Evolutionary conservation across 768 basidiomycete genomes (phyloP).

Genomic region (Dioszegia aurantiaca): DNA sequence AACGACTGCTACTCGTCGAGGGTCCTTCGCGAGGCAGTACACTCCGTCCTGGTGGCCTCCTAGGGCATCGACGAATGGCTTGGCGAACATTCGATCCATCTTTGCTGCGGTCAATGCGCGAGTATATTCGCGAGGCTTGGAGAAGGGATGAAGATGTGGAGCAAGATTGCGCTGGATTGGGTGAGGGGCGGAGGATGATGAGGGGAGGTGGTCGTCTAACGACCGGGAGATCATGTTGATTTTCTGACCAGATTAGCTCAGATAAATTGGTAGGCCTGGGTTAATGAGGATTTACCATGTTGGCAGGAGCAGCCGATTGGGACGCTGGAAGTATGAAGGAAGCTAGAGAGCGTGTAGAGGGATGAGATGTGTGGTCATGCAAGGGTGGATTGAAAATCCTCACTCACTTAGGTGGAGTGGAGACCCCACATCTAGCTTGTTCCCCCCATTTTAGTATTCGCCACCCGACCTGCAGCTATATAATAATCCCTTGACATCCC

Average conservation of each 20-base stretch:
- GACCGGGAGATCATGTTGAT: slow-evolving; percentile 52
- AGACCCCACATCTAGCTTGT: neutral
- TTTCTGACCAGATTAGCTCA: slow-evolving; percentile 31
- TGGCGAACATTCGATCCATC: slow-evolving; percentile 96
- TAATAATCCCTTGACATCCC: neutral
- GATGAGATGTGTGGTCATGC: no score
- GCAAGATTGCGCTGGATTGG: slow-evolving; percentile 89
- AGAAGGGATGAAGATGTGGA: slow-evolving; percentile 92
- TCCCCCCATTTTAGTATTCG: slow-evolving; percentile 2
- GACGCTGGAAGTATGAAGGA: neutral
- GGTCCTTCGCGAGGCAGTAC: slow-evolving; percentile 71
- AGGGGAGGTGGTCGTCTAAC: slow-evolving; percentile 51
- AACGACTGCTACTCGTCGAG: slow-evolving; percentile 69
- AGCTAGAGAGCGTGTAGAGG: neutral
- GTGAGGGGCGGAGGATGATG: slow-evolving; percentile 49
- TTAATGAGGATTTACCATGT: neutral
- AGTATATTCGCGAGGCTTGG: slow-evolving; percentile 85
- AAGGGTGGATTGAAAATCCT: neutral
- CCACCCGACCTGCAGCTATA: neutral
- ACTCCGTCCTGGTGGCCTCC: slow-evolving; percentile 94
- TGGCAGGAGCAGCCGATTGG: neutral
- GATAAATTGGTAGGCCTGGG: no score
- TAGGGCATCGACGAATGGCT: slow-evolving; percentile 83
- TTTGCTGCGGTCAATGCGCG: slow-evolving; percentile 93
- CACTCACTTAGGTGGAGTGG: neutral